Evolutionary conservation across 176 grass and related monocot species (phyloP), one percentile per base, ranked within the genome.

Genomic region (Phyllostachys edulis): DNA sequence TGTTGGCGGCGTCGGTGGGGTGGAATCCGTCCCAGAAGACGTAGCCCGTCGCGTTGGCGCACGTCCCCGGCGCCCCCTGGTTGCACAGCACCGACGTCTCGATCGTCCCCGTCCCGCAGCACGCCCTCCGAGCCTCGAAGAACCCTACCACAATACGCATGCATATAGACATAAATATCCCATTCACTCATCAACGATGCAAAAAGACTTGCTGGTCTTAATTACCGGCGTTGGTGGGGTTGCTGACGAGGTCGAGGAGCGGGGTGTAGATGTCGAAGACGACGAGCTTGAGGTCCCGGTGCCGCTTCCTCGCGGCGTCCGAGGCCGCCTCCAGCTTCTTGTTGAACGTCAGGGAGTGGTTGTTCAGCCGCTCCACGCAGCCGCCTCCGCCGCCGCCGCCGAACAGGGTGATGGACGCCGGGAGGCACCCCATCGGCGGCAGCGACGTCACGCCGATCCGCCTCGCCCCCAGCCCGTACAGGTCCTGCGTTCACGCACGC

Each of bases 21-120:
- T 98, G 96, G 89, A 95, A 90, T 6, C 96, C 92, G 84, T 98
- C 96, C 96, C 93, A 95, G 92, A 98, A 98, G 55, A 98, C 93
- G 78, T 95, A 98, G 0, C 91, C 93, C 1, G 96, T 93, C 56
- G 96, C 93, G 80, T 98, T 89, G 60, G 61, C 36, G 89, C 96
- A 98, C 61, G 93, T 98, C 72, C 96, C 96, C 29, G 80, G 61
- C 32, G 93, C 80, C 2, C 83, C 54, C 76, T 88, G 71, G 75
- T 93, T 76, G 87, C 96, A 95, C 16, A 95, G 89, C 69, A 98
- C 72, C 44, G 96, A 98, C 44, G 93, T 92, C 91, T 98, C 93
- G 49, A 98, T 88, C n/a, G 91, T 98, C 59, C 96, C 96, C 34
- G 93, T 98, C 46, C 93, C 96, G 51, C 93, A 98, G 81, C 96